A percentile compares a stretch with the other conserved stretches of the same genome.
These are phyloP conservation scores for Calocybe indica DNA, from an alignment of 768 basidiomycete genomes.

Conservation along the genomic window DNA sequence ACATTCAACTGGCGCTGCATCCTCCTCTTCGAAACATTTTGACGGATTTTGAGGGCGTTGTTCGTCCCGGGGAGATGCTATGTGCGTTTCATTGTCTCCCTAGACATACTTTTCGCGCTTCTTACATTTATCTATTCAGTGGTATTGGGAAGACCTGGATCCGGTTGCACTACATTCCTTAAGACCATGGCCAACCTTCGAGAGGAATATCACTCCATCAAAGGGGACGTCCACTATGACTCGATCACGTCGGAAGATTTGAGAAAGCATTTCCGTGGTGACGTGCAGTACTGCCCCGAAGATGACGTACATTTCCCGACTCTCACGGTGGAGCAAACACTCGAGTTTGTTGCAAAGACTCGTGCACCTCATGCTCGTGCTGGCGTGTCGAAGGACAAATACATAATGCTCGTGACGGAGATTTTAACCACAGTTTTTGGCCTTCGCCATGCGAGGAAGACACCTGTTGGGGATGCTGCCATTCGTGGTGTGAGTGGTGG, in stretches of 20 bases:
- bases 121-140: conserved; percentile 32
- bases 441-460: conserved; percentile 64
- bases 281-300: conserved; percentile 76
- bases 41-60: conserved; percentile 53
- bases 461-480: conserved; percentile 59
- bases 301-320: conserved; percentile 85
- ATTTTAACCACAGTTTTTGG: conserved; percentile 66
- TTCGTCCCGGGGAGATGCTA: conserved; percentile 72
- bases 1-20: conserved; percentile 40
- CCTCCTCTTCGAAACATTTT: conserved; percentile 64
- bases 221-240: conserved; percentile 76
- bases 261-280: conserved; percentile 62
- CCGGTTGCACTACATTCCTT: conserved; percentile 81
- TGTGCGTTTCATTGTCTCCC: conserved; percentile 36
- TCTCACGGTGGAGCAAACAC: conserved; percentile 71
- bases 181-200: conserved; percentile 77
- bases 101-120: neutral
- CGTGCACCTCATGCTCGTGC: conserved; percentile 57
- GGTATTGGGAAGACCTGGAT: conserved; percentile 82
- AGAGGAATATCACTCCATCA: conserved; percentile 57
- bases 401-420: conserved; percentile 41
- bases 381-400: conserved; percentile 34
- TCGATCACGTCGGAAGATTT: conserved; percentile 64
- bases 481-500: conserved; percentile 54
- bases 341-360: conserved; percentile 61